phyloP scores from a whole-genome alignment of 306 rosid species.

The Amphicarpaea edgeworthii region DNA sequence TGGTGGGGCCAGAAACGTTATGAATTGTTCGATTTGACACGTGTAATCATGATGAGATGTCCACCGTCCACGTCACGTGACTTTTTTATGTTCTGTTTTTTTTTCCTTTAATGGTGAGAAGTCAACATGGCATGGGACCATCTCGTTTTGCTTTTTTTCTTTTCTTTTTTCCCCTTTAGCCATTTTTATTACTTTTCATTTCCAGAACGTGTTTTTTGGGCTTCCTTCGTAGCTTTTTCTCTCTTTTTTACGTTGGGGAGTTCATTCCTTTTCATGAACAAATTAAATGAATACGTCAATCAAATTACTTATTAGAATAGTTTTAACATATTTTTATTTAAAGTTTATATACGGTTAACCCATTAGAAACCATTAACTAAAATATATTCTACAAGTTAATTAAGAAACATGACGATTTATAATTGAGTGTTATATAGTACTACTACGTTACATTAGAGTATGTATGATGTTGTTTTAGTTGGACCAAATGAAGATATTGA shows the following conservation, averaged over 20 bases:
- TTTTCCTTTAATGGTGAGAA: constrained; percentile 47
- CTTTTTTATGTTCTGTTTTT: neutral
- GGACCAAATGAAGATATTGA: neutral
- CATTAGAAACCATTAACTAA: no score
- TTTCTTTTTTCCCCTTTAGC: neutral
- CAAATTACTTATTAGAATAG: neutral
- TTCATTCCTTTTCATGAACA: constrained; percentile 28
- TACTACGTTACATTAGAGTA: no score
- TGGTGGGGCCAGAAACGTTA: constrained; percentile 45
- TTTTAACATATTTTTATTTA: no score
- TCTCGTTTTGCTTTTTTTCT: constrained; percentile 32
- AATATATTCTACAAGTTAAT: no score
- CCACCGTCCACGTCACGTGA: constrained; percentile 48
- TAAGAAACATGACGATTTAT: no score
- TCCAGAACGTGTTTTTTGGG: constrained; percentile 40
- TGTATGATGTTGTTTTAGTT: neutral
- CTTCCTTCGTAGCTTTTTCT: constrained; percentile 8
- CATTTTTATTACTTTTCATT: constrained; percentile 16
- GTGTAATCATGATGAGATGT: neutral
- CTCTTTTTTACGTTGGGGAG: neutral
- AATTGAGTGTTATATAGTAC: no score
- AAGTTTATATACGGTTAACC: no score
- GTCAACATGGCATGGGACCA: constrained; percentile 64
- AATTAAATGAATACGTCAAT: constrained; percentile 23
- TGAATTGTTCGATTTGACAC: constrained; percentile 28